Base-by-base conservation (phyloP, 2,329 filamentous ascomycete genomes). In the Paecilomyces sp. region DNA sequence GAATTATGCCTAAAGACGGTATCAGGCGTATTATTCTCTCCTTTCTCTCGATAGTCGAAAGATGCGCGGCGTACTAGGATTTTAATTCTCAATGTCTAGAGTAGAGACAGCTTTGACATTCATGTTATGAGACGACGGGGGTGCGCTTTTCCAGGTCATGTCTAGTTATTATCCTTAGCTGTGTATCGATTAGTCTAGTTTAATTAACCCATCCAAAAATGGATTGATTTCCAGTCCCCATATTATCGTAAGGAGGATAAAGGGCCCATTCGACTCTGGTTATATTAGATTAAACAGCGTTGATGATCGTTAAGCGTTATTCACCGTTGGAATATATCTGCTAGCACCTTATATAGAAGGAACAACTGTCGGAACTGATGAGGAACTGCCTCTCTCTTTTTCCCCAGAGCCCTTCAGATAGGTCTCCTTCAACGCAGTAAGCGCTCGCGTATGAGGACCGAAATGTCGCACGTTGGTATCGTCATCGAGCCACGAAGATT, bases 401-500 rank as follows among this genome's bases (percentile, higher is more conserved):
- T 13, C 34, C 5, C 12, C 11, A 41, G 2, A 9, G 34, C n/a
- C 34, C n/a, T 41, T 41, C 34, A 41, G n/a, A 41, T 15, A 41
- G 1, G 34, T 41, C 34, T 41, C 34, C 13, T 41, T 53, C 57
- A 65, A 58, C 1, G 63, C 63, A 25, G 62, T 62, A 33, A 63
- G 52, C 3, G 64, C 61, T 31, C 65, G 56, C 18, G 64, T 65
- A 53, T 66, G 65, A 3, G 65, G 64, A 13, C 65, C 64, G 25
- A 62, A 66, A 57, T 65, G 58, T 18, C 65, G 57, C n/a, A 63
- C 58, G 52, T 65, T 66, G 2, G 61, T 64, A 56, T 66, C 65
- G 1, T 53, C 58, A 53, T 66, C 65, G 31, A 58, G 57, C 65
- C 65, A 66, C 18, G 63, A 60, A 2, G 65, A 64, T 2, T 60